A percentile compares a stretch with the other conserved stretches of the same genome.
Evolutionary conservation across 345 rosid genomes (phyloP).

Genomic region (Gossypium longicalyx): DNA sequence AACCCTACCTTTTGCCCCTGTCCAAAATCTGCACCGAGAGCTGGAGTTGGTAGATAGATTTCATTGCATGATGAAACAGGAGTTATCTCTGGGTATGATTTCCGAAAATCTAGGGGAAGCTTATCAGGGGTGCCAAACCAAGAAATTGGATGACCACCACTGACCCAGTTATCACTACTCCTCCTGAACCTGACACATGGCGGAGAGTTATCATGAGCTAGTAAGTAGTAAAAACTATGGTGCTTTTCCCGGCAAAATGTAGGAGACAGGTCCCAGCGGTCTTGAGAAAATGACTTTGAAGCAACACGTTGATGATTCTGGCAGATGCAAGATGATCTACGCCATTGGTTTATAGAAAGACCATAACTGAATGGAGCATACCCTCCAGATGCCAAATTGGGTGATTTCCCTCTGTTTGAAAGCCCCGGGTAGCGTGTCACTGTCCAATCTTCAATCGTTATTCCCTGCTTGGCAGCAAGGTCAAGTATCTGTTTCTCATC

Average conservation of each 20-base stretch:
- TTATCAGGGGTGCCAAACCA: constrained; percentile 34
- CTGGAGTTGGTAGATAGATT: constrained; percentile 31
- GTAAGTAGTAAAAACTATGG: constrained; percentile 55
- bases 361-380: constrained; percentile 25
- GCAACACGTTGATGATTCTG: constrained; percentile 39
- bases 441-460: constrained; percentile 71
- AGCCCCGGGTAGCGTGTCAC: constrained; percentile 40
- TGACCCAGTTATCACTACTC: constrained; percentile 44
- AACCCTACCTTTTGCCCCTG: constrained; percentile 41
- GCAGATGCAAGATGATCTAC: constrained; percentile 51
- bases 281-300: constrained; percentile 39
- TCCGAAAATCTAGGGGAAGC: constrained; percentile 31
- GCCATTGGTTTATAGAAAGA: constrained; percentile 41
- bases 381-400: constrained; percentile 30
- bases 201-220: constrained; percentile 45
- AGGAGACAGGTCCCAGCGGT: constrained; percentile 40
- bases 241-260: constrained; percentile 65
- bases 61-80: constrained; percentile 33
- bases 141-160: constrained; percentile 36
- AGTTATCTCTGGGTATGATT: constrained; percentile 48
- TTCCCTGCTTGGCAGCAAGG: constrained; percentile 75
- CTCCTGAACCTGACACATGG: constrained; percentile 34
- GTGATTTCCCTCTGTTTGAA: constrained; percentile 42
- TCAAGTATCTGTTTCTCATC: constrained; percentile 70
- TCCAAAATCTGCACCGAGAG: constrained; percentile 30